Evolutionary conservation across 2,329 filamentous ascomycete genomes (phyloP).

Genomic region (Scedosporium minutisporum): DNA sequence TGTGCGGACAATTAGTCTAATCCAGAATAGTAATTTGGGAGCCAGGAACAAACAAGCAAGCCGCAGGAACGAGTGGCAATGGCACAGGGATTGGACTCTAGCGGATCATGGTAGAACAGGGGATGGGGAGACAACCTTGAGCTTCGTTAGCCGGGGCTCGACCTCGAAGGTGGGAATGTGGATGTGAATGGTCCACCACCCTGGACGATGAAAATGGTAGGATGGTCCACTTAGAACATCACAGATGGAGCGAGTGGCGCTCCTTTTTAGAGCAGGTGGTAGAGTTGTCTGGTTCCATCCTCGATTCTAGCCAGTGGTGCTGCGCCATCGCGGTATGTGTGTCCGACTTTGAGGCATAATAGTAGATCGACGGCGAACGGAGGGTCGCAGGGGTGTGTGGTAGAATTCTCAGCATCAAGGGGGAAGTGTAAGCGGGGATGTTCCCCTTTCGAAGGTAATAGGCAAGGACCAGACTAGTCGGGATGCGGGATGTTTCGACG

Average conservation of each 20-base stretch:
- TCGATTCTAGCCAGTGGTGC: background rate
- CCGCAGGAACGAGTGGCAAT: slow-evolving; percentile 17
- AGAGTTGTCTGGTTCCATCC: background rate
- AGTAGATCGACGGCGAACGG: background rate
- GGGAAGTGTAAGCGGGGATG: slow-evolving; percentile 1
- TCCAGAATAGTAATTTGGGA: slow-evolving; percentile 8
- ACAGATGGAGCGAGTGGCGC: background rate
- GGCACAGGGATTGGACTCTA: slow-evolving; percentile 2
- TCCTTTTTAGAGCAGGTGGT: slow-evolving; percentile 2
- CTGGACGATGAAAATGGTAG: background rate
- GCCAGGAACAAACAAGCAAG: slow-evolving; percentile 16
- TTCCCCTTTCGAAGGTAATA: background rate
- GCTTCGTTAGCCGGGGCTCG: background rate
- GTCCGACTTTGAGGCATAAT: background rate
- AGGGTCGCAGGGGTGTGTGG: background rate
- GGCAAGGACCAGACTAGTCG: background rate
- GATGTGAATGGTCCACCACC: slow-evolving; percentile 1
- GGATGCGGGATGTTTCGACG: slow-evolving; percentile 25
- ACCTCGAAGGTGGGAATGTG: too few relatives aligned
- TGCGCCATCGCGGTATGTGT: background rate
- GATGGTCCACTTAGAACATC: background rate
- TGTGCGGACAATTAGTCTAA: slow-evolving; percentile 11
- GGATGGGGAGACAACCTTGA: background rate
- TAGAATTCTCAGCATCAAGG: background rate
- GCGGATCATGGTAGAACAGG: background rate